Percentiles rank a stretch among this genome's conserved stretches.
Evolutionary conservation across 257 asterid genomes (phyloP).

Genomic region (Buddleja alternifolia): DNA sequence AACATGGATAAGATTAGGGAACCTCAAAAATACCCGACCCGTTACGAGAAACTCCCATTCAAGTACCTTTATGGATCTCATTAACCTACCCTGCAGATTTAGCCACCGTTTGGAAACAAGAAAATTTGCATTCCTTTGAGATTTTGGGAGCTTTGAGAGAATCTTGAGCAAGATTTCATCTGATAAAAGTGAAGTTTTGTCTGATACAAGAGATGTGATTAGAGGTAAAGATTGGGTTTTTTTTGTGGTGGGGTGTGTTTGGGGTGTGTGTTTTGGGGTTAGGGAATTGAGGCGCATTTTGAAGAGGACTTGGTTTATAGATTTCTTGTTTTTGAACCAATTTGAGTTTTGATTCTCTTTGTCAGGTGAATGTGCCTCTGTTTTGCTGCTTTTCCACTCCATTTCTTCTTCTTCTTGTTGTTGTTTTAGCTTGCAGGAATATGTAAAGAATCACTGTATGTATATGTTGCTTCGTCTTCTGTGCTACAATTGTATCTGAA

Average conservation of each 20-base stretch:
- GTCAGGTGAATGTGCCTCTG: slow-evolving; percentile 56
- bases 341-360: slow-evolving; percentile 45
- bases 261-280: slow-evolving; percentile 31
- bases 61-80: slow-evolving; percentile 69
- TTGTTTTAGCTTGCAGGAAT: slow-evolving; percentile 4
- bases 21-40: slow-evolving; percentile 68
- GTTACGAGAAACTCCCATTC: slow-evolving; percentile 79
- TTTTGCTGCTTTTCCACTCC: slow-evolving; percentile 6
- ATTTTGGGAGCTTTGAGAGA: slow-evolving; percentile 56
- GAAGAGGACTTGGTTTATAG: slow-evolving; percentile 58
- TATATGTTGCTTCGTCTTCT: slow-evolving; percentile 1
- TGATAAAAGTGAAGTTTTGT: slow-evolving; percentile 65
- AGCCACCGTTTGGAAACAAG: slow-evolving; percentile 88
- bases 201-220: slow-evolving; percentile 50
- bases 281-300: slow-evolving; percentile 64
- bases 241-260: slow-evolving; percentile 27
- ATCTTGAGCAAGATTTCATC: slow-evolving; percentile 70
- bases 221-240: slow-evolving; percentile 46
- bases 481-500: slow-evolving; percentile 13
- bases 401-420: background rate
- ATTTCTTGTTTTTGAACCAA: slow-evolving; percentile 68
- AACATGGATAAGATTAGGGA: slow-evolving; percentile 70
- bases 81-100: slow-evolving; percentile 79
- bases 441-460: background rate
- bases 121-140: slow-evolving; percentile 59